Percentiles rank a stretch among this genome's conserved stretches.
These are phyloP conservation scores for Saprolegnia parasitica DNA, from an alignment of 352 stramenopile genomes.

Conservation along the genomic window DNA sequence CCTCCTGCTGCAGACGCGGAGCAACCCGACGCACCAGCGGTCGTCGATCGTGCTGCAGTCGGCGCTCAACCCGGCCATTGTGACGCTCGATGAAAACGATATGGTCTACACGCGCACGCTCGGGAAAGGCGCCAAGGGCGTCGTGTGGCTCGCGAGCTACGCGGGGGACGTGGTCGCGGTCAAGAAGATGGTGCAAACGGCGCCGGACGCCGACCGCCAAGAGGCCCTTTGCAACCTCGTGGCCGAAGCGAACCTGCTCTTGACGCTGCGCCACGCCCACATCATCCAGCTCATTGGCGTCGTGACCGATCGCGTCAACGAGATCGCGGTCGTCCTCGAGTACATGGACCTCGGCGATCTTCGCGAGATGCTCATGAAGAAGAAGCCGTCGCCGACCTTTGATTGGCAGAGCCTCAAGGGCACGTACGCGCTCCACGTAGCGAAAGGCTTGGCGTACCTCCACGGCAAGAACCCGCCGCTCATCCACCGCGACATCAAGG, in stretches of 20 bases:
- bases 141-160: constrained; percentile 73
- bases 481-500: constrained; percentile 91
- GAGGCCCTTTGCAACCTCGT: constrained; percentile 61
- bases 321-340: constrained; percentile 56
- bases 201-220: constrained; percentile 37
- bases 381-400: constrained; percentile 32
- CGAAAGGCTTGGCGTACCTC: constrained; percentile 83
- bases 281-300: constrained; percentile 69
- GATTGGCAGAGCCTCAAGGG: constrained; percentile 56
- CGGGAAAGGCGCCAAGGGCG: constrained; percentile 70
- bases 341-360: constrained; percentile 76
- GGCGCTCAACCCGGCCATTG: constrained; percentile 24
- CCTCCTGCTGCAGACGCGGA: constrained; percentile 4
- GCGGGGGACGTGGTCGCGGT: constrained; percentile 66
- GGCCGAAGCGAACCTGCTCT: constrained; percentile 76
- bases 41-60: constrained; percentile 8
- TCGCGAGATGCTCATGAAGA: constrained; percentile 50
- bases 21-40: constrained; percentile 2
- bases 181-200: constrained; percentile 61
- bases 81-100: constrained; percentile 36
- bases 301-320: constrained; percentile 67
- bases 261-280: constrained; percentile 62
- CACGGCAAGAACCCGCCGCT: constrained; percentile 82
- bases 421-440: constrained; percentile 70
- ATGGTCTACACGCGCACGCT: constrained; percentile 78